phyloP scores from a whole-genome alignment of 2,329 filamentous ascomycete species.

The Cercospora beticola region DNA sequence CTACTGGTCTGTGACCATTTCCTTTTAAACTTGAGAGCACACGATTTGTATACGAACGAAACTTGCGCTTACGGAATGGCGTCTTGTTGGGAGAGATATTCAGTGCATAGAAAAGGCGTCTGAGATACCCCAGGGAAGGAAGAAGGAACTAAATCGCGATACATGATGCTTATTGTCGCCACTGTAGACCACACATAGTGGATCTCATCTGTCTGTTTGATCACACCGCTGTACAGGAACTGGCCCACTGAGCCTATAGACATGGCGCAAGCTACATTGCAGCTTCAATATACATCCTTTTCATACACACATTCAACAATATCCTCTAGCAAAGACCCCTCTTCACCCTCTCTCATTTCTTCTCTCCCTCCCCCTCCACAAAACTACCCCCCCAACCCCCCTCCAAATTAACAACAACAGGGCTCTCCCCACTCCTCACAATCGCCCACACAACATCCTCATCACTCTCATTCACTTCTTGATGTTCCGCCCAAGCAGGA shows the following conservation, averaged over 20 bases:
- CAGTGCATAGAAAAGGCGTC: not conserved
- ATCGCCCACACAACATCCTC: constrained; percentile 66
- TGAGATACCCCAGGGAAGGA: not conserved
- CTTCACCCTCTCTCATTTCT: not conserved
- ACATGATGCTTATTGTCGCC: not conserved
- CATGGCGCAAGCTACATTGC: not conserved
- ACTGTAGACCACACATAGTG: not conserved
- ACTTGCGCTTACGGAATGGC: not conserved
- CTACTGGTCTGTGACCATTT: not conserved
- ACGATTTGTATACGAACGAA: not conserved
- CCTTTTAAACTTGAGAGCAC: not conserved
- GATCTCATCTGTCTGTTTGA: not conserved
- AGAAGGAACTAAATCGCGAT: not conserved
- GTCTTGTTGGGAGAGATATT: not conserved
- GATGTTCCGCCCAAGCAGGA: constrained; percentile 69
- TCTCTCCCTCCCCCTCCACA: not conserved
- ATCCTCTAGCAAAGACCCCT: not conserved
- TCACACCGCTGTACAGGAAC: not conserved
- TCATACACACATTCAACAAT: not conserved
- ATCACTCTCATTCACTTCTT: constrained; percentile 65
- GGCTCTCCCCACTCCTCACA: constrained; percentile 45
- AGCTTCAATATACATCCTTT: not conserved
- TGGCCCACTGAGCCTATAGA: not conserved
- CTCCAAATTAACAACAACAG: constrained; percentile 24
- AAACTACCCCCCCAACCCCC: constrained; percentile 24